phyloP scores from a whole-genome alignment of 768 basidiomycete species.

The Lentinula sp. region DNA sequence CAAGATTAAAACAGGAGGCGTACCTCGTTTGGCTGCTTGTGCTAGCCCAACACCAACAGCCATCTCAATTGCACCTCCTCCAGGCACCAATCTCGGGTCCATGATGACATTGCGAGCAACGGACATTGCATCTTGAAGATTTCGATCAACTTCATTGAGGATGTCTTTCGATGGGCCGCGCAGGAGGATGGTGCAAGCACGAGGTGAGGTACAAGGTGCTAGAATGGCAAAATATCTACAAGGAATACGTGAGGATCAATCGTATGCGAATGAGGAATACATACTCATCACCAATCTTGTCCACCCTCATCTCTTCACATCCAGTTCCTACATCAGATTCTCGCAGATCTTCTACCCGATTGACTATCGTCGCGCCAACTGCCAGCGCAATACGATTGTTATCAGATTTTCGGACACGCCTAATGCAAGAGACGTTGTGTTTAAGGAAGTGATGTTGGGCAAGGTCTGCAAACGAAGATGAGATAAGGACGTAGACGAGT shows the following conservation, averaged over 20 bases:
- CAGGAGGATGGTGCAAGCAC: slow-evolving; percentile 97
- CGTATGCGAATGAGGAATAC: slow-evolving; percentile 20
- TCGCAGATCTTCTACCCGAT: slow-evolving; percentile 90
- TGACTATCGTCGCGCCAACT: slow-evolving; percentile 94
- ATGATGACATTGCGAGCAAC: slow-evolving; percentile 97
- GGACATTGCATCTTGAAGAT: slow-evolving; percentile 95
- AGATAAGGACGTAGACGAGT: background rate
- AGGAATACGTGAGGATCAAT: background rate
- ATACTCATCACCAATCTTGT: slow-evolving; percentile 95
- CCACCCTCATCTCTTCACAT: slow-evolving; percentile 94
- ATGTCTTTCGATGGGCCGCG: slow-evolving; percentile 98
- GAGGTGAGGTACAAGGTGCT: slow-evolving; percentile 83
- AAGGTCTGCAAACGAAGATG: slow-evolving; percentile 49
- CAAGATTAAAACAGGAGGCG: background rate
- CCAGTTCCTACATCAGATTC: slow-evolving; percentile 88
- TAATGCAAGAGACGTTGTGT: slow-evolving; percentile 85
- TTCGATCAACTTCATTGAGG: slow-evolving; percentile 96
- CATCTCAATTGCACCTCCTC: slow-evolving; percentile 98
- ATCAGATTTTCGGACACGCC: slow-evolving; percentile 97
- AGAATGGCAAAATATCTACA: slow-evolving; percentile 90
- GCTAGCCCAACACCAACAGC: slow-evolving; percentile 88
- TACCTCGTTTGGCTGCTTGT: background rate
- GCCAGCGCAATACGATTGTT: slow-evolving; percentile 98
- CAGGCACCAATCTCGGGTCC: slow-evolving; percentile 89
- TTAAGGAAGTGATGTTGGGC: slow-evolving; percentile 89